phyloP scores from a whole-genome alignment of 2,329 filamentous ascomycete species.

The Cercospora brassicicola region DNA sequence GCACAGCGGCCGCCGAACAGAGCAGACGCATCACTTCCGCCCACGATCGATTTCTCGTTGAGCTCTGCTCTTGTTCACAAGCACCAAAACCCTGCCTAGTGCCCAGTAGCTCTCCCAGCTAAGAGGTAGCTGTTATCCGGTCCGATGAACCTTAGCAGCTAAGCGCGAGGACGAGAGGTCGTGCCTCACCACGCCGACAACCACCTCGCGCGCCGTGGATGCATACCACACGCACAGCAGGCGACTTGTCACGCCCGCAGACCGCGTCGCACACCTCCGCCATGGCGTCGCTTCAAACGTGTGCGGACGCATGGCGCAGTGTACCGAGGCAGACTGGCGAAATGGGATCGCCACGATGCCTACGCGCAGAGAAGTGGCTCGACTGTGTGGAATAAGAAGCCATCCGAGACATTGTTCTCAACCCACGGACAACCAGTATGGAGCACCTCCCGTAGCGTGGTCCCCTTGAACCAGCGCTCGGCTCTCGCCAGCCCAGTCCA shows the following conservation, averaged over 20 bases:
- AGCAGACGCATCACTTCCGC: not conserved
- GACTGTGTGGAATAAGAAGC: not conserved
- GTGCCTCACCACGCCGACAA: slow-evolving; percentile 3
- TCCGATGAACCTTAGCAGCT: slow-evolving; percentile 25
- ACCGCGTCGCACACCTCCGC: not conserved
- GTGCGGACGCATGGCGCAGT: not conserved
- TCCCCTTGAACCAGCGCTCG: not conserved
- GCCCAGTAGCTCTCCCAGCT: slow-evolving; percentile 24
- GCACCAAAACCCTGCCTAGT: not conserved
- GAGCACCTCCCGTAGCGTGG: not conserved
- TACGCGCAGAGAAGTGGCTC: not conserved
- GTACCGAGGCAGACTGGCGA: slow-evolving; percentile 5
- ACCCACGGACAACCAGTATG: not conserved
- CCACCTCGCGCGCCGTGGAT: slow-evolving; percentile 5
- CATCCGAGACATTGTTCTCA: slow-evolving; percentile 6
- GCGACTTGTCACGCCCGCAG: not conserved
- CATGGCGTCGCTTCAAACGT: not conserved
- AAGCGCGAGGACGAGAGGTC: slow-evolving; percentile 14
- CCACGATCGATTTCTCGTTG: slow-evolving; percentile 2
- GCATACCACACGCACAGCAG: slow-evolving; percentile 8
- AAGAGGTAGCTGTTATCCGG: slow-evolving; percentile 25
- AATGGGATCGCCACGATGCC: not conserved
- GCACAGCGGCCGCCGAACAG: not conserved
- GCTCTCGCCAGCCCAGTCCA: not conserved
- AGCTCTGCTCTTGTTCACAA: slow-evolving; percentile 7